A percentile compares a stretch with the other conserved stretches of the same genome.
Evolutionary conservation across 305 asterid species (phyloP).

Genomic region (Rubia peregrina): DNA sequence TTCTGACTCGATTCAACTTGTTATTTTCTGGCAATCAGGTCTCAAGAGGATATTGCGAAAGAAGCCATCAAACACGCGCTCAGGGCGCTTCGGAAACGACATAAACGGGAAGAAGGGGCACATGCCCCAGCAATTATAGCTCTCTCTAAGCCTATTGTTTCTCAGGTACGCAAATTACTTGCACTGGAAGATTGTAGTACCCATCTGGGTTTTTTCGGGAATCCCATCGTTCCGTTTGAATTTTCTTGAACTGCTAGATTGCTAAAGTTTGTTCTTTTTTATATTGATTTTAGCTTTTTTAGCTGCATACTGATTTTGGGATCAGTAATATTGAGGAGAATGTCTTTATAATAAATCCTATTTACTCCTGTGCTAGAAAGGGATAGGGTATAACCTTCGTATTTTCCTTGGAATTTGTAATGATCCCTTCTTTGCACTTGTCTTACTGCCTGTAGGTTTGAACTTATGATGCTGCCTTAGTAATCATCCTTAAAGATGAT

Average conservation of each 20-base stretch:
- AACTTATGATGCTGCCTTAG: neutral
- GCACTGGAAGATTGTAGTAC: neutral
- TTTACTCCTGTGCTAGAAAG: neutral
- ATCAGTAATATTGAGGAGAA: neutral
- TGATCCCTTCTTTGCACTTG: neutral
- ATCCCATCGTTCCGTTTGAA: neutral
- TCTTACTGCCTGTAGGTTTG: neutral
- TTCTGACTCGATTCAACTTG: neutral
- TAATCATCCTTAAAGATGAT: neutral
- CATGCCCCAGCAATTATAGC: constrained; percentile 82
- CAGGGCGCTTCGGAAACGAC: constrained; percentile 70
- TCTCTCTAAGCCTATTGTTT: constrained; percentile 61
- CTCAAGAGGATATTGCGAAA: constrained; percentile 42
- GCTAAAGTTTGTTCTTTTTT: neutral
- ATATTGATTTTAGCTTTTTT: neutral
- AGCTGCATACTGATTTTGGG: neutral
- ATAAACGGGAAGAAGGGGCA: constrained; percentile 85
- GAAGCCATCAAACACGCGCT: constrained; percentile 76
- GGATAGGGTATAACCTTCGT: neutral
- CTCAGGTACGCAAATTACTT: constrained; percentile 42
- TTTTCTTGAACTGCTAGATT: neutral
- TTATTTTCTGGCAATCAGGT: constrained; percentile 29
- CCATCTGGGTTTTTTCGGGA: neutral
- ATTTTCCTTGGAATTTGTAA: neutral
- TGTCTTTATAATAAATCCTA: neutral